Evolutionary conservation across 257 asterid genomes (phyloP).

Genomic region (Solanum infundibuliforme): DNA sequence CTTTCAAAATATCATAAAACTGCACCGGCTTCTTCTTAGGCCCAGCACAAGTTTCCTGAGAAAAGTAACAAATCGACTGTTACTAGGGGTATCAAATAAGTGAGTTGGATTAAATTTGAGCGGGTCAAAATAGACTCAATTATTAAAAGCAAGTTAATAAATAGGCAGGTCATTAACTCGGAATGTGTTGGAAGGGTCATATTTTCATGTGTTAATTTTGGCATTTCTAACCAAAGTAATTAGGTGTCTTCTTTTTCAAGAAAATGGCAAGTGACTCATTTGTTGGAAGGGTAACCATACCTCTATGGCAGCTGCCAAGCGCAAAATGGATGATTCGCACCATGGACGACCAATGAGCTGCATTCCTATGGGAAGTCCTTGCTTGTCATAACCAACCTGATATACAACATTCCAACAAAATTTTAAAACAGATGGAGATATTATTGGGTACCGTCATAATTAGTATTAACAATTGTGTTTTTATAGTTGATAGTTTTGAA

Average conservation of each 20-base stretch:
- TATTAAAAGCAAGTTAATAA: background rate
- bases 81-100: background rate
- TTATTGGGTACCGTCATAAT: too few species aligned
- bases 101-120: background rate
- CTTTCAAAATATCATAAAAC: slow-evolving; percentile 62
- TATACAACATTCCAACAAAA: background rate
- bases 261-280: background rate
- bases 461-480: background rate
- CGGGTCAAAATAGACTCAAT: background rate
- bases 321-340: slow-evolving; percentile 84
- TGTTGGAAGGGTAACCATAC: slow-evolving; percentile 18
- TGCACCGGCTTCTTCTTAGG: slow-evolving; percentile 70
- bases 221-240: background rate
- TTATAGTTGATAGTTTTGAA: background rate
- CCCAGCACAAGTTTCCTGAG: slow-evolving; percentile 51
- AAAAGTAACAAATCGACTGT: background rate
- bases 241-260: background rate
- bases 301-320: slow-evolving; percentile 82
- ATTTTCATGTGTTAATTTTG: background rate
- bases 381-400: slow-evolving; percentile 88
- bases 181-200: background rate
- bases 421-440: background rate
- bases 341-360: slow-evolving; percentile 93
- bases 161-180: background rate
- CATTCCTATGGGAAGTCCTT: slow-evolving; percentile 91